phyloP scores from a whole-genome alignment of 805 yeast genomes.

The Torulaspora gathmanii region DNA sequence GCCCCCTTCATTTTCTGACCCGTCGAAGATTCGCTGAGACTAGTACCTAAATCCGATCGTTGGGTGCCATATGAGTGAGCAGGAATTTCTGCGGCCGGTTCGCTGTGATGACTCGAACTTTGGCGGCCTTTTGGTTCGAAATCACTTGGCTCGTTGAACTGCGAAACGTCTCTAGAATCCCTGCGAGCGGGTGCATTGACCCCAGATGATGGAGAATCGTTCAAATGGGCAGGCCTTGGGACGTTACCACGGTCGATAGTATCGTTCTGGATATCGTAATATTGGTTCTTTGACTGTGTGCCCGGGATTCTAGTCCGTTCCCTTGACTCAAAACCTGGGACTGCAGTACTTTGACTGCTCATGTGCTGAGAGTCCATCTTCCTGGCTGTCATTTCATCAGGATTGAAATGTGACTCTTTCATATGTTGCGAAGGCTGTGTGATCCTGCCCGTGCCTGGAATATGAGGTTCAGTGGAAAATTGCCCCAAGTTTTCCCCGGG shows the following conservation, averaged over 20 bases:
- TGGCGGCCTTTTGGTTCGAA: not conserved
- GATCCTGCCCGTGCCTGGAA: slow-evolving; percentile 1
- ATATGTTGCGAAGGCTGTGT: not conserved
- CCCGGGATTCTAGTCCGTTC: slow-evolving; percentile 1
- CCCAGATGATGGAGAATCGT: slow-evolving; percentile 1
- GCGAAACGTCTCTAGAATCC: slow-evolving; percentile 1
- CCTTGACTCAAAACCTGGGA: slow-evolving; percentile 1
- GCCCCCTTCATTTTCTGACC: not conserved
- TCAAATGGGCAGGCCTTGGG: slow-evolving; percentile 7
- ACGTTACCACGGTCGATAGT: slow-evolving; percentile 2
- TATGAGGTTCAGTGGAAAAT: not conserved
- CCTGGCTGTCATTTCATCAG: not conserved
- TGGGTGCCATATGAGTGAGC: slow-evolving; percentile 1
- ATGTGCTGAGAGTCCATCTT: slow-evolving; percentile 6
- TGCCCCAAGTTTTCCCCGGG: not conserved
- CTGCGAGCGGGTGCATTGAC: slow-evolving; percentile 4
- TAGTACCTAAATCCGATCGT: not conserved
- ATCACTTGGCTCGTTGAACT: slow-evolving; percentile 2
- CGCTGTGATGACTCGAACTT: not conserved
- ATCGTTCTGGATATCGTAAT: not conserved
- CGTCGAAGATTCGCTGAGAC: not conserved
- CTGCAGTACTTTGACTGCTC: not conserved
- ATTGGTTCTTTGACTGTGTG: not conserved
- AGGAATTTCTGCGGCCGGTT: not conserved
- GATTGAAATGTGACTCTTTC: not conserved